Conservation (phyloP, 768 basidiomycete genomes). For the Podaxis sp. region DNA sequence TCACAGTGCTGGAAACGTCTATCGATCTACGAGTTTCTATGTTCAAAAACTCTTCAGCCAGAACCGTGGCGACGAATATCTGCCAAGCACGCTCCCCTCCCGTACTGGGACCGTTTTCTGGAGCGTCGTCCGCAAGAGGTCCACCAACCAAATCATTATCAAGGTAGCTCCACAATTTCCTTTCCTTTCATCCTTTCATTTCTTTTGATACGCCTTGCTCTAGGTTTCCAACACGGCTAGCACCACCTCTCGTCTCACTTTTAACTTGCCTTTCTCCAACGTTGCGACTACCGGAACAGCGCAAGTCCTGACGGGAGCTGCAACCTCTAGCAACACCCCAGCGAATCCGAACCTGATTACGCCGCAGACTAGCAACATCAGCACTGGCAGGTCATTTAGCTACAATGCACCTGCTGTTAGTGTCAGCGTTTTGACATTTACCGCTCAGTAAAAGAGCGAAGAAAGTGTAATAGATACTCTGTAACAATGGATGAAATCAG, state of each 20-base stretch:
- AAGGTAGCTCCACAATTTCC: constrained; percentile 42
- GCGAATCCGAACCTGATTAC: constrained; percentile 44
- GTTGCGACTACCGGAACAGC: constrained; percentile 44
- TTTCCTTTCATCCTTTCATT: not conserved
- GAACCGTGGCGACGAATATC: constrained; percentile 61
- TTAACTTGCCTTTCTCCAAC: constrained; percentile 51
- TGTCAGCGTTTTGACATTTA: constrained; percentile 38
- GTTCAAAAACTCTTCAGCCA: constrained; percentile 65
- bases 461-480: too few species aligned
- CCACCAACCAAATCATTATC: constrained; percentile 47
- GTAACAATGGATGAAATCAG: too few species aligned
- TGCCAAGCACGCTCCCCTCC: constrained; percentile 60
- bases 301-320: constrained; percentile 48
- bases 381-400: constrained; percentile 49
- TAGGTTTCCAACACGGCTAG: constrained; percentile 44
- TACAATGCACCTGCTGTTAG: constrained; percentile 53
- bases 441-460: constrained; percentile 20
- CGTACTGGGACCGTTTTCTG: constrained; percentile 53
- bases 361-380: constrained; percentile 44
- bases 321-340: constrained; percentile 56
- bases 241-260: constrained; percentile 42
- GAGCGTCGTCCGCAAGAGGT: constrained; percentile 51
- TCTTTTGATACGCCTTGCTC: not conserved
- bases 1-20: constrained; percentile 50
- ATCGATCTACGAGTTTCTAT: constrained; percentile 63